Evolutionary conservation across 176 grass and related monocot genomes (phyloP).

Genomic region (Metroxylon sagu): DNA sequence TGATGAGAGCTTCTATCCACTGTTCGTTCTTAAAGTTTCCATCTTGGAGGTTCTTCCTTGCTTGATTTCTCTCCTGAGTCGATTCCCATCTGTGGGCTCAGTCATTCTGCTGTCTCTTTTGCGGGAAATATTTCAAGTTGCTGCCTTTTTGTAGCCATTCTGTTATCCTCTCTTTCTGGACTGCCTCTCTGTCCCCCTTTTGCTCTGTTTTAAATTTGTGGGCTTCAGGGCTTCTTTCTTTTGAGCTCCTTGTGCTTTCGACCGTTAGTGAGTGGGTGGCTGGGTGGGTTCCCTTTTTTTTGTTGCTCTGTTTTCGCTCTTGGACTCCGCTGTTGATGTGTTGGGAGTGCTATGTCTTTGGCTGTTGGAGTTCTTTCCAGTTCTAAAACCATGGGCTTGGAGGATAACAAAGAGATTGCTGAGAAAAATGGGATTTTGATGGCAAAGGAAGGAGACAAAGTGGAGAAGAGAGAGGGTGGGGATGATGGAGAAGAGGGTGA

Average conservation of each 20-base stretch:
- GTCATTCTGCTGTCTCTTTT: background rate
- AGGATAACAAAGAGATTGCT: no score
- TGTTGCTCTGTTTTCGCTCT: background rate
- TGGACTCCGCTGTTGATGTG: background rate
- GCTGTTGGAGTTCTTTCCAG: background rate
- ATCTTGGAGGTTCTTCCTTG: background rate
- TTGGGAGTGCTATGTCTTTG: background rate
- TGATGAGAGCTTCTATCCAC: no score
- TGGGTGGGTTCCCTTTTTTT: no score
- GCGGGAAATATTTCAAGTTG: background rate
- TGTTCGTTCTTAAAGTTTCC: background rate
- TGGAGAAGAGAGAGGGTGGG: background rate
- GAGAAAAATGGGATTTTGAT: slow-evolving; percentile 3
- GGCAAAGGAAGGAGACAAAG: background rate
- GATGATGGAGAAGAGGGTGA: background rate
- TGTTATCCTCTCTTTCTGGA: background rate
- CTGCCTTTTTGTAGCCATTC: background rate
- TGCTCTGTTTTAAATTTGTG: no score
- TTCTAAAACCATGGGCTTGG: background rate
- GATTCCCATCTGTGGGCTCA: background rate
- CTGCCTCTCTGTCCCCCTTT: no score
- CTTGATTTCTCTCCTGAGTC: background rate
- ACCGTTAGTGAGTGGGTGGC: background rate
- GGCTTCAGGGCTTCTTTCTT: no score
- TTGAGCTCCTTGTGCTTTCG: background rate